Evolutionary conservation across 768 basidiomycete species (phyloP).

Genomic region (Boletus pseudo-olivaceus): DNA sequence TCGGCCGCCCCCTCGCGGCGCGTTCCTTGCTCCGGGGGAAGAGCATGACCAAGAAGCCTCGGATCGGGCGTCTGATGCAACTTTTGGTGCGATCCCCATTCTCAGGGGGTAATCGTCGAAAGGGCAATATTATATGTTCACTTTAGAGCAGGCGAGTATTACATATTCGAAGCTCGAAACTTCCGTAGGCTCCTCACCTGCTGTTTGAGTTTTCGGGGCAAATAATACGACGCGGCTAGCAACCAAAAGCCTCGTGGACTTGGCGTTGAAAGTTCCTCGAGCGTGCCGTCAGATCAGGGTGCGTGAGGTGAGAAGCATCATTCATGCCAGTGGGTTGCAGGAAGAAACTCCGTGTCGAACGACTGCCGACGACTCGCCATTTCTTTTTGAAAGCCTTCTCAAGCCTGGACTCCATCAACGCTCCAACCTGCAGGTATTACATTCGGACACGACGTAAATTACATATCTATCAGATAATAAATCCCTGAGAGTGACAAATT

Average conservation of each 20-base stretch:
- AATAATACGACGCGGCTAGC: slow-evolving; percentile 4
- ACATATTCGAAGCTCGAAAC: background rate
- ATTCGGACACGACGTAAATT: slow-evolving; percentile 22
- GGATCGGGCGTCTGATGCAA: background rate
- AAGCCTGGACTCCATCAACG: background rate
- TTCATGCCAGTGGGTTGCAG: too few species aligned
- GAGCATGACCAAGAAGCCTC: background rate
- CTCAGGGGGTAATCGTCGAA: slow-evolving; percentile 7
- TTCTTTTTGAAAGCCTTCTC: background rate
- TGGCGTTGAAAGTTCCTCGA: slow-evolving; percentile 1
- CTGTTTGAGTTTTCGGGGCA: background rate
- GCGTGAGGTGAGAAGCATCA: background rate
- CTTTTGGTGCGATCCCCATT: slow-evolving; percentile 5
- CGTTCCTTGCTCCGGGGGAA: slow-evolving; percentile 4
- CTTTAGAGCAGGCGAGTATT: background rate
- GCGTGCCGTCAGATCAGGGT: background rate
- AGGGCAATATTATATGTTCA: background rate
- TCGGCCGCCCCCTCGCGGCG: slow-evolving; percentile 8
- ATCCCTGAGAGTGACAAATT: slow-evolving; percentile 20
- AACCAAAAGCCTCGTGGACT: background rate
- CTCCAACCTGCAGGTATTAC: background rate
- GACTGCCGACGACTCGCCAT: background rate
- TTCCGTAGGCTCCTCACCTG: background rate
- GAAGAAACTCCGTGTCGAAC: background rate
- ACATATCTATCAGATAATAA: slow-evolving; percentile 29